Base-by-base conservation (phyloP, 192 early-diverging fungal species). In the Piromyces sp. region DNA sequence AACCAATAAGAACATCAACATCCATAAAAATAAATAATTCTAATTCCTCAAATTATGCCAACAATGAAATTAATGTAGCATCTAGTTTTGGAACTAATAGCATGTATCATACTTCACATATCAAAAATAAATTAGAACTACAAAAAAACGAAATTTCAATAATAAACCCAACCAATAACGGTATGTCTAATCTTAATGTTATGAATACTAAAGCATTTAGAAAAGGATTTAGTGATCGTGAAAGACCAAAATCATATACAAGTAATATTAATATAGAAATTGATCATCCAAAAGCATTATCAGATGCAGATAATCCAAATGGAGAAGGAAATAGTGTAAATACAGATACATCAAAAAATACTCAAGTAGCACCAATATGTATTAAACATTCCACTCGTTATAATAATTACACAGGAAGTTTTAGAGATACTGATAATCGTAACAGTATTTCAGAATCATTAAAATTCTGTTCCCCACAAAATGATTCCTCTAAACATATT, bases 371-470 rank as follows among this genome's bases (percentile, higher is more conserved):
- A 26, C 51, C 51, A 68, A 68, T 68, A 26, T 68, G 51, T 68
- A 68, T 68, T n/a, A 68, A 68, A n/a, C 51, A 68, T 68, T 68
- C 51, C 0, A 9, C 26, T n/a, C 2, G 51, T 5, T 68, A 68
- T 68, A 68, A 68, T 68, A 68, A 68, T 68, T 68, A n/a, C n/a
- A n/a, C 51, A 3, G 51, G 51, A n/a, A 68, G 51, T 11, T 68
- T n/a, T 28, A 68, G 51, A 68, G 51, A 68, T 68, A n/a, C 51
- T 22, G 81, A 86, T 81, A 79, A 51, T 85, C 31, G 79, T 83
- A 30, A 79, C 80, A 51, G 30, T 85, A n/a, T 81, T 14, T 36
- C 80, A 81, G 51, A 80, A 13, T 83, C 84, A 15, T 81, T 84
- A 40, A 83, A 84, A 31, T 30, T n/a, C 19, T 82, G 36, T 79